Conservation (phyloP, 2,329 filamentous ascomycete species). For the Aspergillus jensenii region DNA sequence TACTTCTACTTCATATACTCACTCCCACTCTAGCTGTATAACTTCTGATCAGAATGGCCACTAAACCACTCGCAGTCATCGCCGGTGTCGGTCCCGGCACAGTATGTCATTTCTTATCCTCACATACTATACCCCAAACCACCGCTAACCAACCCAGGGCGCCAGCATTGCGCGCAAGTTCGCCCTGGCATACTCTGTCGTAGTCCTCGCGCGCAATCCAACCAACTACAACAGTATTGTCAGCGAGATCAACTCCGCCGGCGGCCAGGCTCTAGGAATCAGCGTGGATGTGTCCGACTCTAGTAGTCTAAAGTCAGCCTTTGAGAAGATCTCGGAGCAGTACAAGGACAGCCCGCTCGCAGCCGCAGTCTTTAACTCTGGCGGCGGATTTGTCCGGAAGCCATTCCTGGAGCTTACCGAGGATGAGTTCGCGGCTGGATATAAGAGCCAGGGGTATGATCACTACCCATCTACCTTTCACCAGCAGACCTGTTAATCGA, state of each 20-base stretch:
- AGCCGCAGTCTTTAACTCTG: constrained; percentile 63
- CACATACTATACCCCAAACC: neutral
- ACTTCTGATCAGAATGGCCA: constrained; percentile 25
- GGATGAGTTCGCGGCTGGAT: constrained; percentile 55
- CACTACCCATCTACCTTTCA: neutral
- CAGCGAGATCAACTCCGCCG: constrained; percentile 58
- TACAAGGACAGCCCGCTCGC: constrained; percentile 47
- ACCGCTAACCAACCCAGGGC: constrained; percentile 35
- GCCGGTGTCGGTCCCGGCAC: constrained; percentile 50
- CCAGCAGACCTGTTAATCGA: no score
- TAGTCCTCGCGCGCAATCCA: constrained; percentile 59
- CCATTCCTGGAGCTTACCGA: constrained; percentile 61
- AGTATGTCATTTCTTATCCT: constrained; percentile 22
- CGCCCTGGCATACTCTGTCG: constrained; percentile 58
- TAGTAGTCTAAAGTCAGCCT: constrained; percentile 53
- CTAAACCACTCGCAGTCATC: constrained; percentile 46
- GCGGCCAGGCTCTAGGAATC: constrained; percentile 62
- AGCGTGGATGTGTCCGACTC: constrained; percentile 58
- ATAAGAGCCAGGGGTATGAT: constrained; percentile 52
- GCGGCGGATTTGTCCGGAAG: constrained; percentile 58
- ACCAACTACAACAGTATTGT: constrained; percentile 57
- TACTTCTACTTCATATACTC: neutral
- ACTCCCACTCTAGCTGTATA: neutral
- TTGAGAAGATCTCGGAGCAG: constrained; percentile 55
- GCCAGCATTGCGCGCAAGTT: constrained; percentile 62